Percentiles rank a stretch among this genome's conserved stretches.
Evolutionary conservation across 2,329 filamentous ascomycete species (phyloP).

Genomic region (Epichloe sp.): DNA sequence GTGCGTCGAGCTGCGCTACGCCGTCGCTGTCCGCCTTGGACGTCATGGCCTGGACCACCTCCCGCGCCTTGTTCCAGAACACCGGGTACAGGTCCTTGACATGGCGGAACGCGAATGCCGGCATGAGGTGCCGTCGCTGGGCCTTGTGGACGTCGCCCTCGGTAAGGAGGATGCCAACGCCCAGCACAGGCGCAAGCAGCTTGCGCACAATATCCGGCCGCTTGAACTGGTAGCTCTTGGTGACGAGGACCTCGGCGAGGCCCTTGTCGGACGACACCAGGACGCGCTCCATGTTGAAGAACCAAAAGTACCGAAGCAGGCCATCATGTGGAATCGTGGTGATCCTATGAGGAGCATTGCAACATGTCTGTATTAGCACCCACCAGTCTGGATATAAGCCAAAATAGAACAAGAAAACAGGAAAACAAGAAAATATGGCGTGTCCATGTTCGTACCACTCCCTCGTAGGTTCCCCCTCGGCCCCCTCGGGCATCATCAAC

Average conservation of each 20-base stretch:
- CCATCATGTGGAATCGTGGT: constrained; percentile 52
- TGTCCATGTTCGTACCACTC: constrained; percentile 28
- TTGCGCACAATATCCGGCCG: constrained; percentile 45
- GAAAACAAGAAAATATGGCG: neutral
- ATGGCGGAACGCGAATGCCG: constrained; percentile 76
- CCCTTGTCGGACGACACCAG: constrained; percentile 49
- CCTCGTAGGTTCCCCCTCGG: constrained; percentile 31
- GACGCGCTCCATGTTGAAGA: constrained; percentile 52
- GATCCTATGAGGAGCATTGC: constrained; percentile 31
- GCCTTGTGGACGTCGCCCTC: constrained; percentile 86
- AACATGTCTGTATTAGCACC: constrained; percentile 16
- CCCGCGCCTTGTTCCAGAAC: constrained; percentile 67
- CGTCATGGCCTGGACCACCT: constrained; percentile 52
- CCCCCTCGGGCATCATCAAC: constrained; percentile 28
- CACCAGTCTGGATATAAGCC: neutral
- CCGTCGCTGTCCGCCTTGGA: constrained; percentile 18
- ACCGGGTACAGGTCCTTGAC: constrained; percentile 72
- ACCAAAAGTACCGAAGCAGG: constrained; percentile 50
- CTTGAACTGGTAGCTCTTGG: constrained; percentile 55
- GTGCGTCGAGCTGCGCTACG: constrained; percentile 39
- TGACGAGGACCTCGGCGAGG: constrained; percentile 56
- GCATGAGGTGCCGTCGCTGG: constrained; percentile 66
- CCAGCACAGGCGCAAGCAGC: constrained; percentile 50
- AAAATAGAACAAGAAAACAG: neutral
- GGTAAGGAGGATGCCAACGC: constrained; percentile 61